Evolutionary conservation across 2,329 filamentous ascomycete genomes (phyloP), one percentile per base, ranked within the genome.

Genomic region (Aureobasidium sp.): DNA sequence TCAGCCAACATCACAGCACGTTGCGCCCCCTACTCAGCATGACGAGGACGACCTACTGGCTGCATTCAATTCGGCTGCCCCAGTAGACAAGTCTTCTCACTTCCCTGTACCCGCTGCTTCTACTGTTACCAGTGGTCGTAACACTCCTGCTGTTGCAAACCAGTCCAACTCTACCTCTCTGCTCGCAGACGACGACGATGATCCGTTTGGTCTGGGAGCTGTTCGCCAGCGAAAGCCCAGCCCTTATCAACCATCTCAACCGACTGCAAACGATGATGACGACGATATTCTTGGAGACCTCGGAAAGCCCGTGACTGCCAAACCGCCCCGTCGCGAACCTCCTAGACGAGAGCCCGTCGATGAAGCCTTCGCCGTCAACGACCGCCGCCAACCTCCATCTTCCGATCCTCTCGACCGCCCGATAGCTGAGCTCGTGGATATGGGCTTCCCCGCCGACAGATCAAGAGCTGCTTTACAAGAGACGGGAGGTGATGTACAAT

Each of bases 371-470:
- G 64, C 64, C n/a, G 41, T 59, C 29, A 29, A 39, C 13, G 30
- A 45, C 5, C 49, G 51, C 37, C 60, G 34, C 69, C 29, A 29
- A 10, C 44, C 39, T 16, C n/a, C 53, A 0, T 27, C 53, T 3
- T 47, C 53, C 2, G 77, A 77, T 67, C 85, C 84, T 1, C 86
- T 88, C 62, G 91, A 96, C 69, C 85, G 83, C 66, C 90, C 91
- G 10, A 84, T 97, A 30, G 90, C 90, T 10, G 91, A 97, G 72
- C 78, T 99, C 30, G 85, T 97, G 3, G 93, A 97, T 67, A 97
- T 97, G 84, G 94, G 94, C 0, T 99, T 99, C 68, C 85, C 90
- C 0, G 82, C 86, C 0, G 90, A 96, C 62, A 91, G 91, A 68
- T 88, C 94, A n/a, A 82, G 83, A 59, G 81, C 87, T 64, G 94